Base-by-base conservation (phyloP, 129 eudicot species). In the Escallonia herrerae region DNA sequence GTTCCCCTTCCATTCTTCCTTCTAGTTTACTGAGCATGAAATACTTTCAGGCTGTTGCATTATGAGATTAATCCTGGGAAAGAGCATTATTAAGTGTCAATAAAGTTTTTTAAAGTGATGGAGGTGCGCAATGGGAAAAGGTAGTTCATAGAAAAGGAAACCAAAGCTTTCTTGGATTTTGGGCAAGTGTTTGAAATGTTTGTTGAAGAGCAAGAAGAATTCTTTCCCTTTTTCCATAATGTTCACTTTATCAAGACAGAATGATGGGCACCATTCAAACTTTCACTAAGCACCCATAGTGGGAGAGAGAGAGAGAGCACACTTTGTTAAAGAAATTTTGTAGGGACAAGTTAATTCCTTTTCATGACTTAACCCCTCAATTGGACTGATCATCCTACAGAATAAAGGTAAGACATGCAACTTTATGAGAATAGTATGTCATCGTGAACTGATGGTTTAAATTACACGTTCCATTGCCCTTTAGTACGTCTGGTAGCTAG, bases 241-340 rank as follows among this genome's bases (percentile, higher is more conserved):
- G 44, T 65, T 65, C 52, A 41, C 70, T 66, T 53, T 66, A 40
- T 40, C 14, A 40, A 66, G 61, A 58, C 60, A 65, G 50, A 56
- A 66, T 66, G 70, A 66, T 66, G 15, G 43, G 52, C 46, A 12
- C 7, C 22, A 63, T 42, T 43, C 41, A 14, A 37, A 63, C 67
- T 65, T 65, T 39, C 46, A 50, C 58, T 64, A 5, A 40, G 53
- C 39, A 33, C 4, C 33, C 33, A 5, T 64, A 42, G 69, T 11
- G 59, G 47, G n/a, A 39, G 9, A 43, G 43, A n/a, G n/a, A 39
- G 9, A 43, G 43, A n/a, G 48, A 49, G 38, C 11, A 6, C 14
- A 40, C 40, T 5, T 37, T 47, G 12, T 63, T 63, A 63, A 45
- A 5, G 54, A 55, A 37, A 33, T 5, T 9, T 65, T 5, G 60